Evolutionary conservation across 768 basidiomycete species (phyloP).

Genomic region (Coprinopsis marcescibilis): DNA sequence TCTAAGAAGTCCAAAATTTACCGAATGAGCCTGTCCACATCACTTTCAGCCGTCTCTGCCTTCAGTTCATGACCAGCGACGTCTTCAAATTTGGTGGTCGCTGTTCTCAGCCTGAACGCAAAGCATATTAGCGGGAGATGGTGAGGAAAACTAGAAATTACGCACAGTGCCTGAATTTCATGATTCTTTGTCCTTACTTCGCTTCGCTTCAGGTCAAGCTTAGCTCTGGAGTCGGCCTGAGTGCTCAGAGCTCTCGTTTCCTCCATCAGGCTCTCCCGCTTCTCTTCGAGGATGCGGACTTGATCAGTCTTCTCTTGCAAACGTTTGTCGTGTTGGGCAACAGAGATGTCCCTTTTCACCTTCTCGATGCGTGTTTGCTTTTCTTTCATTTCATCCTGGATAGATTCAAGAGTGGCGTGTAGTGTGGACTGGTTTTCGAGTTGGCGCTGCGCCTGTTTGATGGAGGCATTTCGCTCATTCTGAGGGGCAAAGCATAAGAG

Average conservation of each 20-base stretch:
- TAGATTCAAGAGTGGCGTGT: constrained; percentile 44
- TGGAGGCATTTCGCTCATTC: constrained; percentile 46
- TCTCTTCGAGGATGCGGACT: constrained; percentile 58
- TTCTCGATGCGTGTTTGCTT: constrained; percentile 57
- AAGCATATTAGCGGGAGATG: constrained; percentile 1
- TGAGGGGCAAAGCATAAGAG: constrained; percentile 18
- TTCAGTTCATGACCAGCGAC: constrained; percentile 56
- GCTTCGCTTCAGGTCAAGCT: constrained; percentile 64
- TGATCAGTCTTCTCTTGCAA: constrained; percentile 49
- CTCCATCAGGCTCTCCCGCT: constrained; percentile 58
- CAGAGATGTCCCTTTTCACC: constrained; percentile 50
- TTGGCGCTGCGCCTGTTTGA: constrained; percentile 45
- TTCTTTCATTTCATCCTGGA: constrained; percentile 64
- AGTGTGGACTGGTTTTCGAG: constrained; percentile 55
- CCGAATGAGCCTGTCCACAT: constrained; percentile 55
- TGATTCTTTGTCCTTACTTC: constrained; percentile 60
- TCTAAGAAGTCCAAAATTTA: constrained; percentile 28
- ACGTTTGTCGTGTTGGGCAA: constrained; percentile 60
- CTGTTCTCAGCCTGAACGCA: constrained; percentile 51
- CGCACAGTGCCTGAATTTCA: constrained; percentile 68
- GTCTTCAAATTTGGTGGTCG: constrained; percentile 57
- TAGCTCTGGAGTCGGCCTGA: constrained; percentile 79
- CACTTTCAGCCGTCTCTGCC: constrained; percentile 66
- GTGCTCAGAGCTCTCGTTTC: constrained; percentile 68
- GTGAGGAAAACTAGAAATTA: constrained; percentile 7